Evolutionary conservation across 257 asterid genomes (phyloP), one percentile per base, ranked within the genome.

Genomic region (Voacanga thouarsii): DNA sequence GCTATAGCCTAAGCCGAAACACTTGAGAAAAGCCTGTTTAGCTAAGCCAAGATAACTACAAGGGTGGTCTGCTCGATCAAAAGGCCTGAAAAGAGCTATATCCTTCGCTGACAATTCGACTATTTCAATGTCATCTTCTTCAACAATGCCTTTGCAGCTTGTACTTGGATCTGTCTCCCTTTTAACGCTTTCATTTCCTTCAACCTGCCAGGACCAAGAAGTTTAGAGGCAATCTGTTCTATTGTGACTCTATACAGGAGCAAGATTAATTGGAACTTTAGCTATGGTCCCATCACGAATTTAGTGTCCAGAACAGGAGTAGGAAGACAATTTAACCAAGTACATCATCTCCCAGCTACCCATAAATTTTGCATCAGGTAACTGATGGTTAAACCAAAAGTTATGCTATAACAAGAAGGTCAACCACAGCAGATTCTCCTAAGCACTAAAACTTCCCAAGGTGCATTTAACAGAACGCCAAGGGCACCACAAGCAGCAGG

Each of bases 1-100:
- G 24, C 39, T 24, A 45, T 68, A 68, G 14, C 71, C 83, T 55
- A 80, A 67, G 18, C 83, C 83, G 53, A 80, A 75, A 51, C 83
- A 80, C 80, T 80, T 80, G 76, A 80, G 83, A 44, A 80, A 45
- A 19, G 83, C 83, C 75, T 75, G 72, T 69, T 80, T 80, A 24
- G 80, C 80, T 4, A 75, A 72, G 53, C 43, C 75, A 53, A 80
- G 45, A 74, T 64, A 74, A 37, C 53, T 49, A 61, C 83, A 80
- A 1, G 83, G 83, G 69, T 80, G 83, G 21, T 71, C 63, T 74
- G 79, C 83, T 51, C 16, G 79, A 43, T 71, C 81, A 64, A 72
- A 24, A 41, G 51, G 74, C 75, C 78, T 65, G 51, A 64, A 72
- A 65, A 64, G 68, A 50, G 77, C 77, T 47, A 78, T 11, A 7